Evolutionary conservation across 345 rosid species (phyloP).

Genomic region (Ceriops zippeliana): DNA sequence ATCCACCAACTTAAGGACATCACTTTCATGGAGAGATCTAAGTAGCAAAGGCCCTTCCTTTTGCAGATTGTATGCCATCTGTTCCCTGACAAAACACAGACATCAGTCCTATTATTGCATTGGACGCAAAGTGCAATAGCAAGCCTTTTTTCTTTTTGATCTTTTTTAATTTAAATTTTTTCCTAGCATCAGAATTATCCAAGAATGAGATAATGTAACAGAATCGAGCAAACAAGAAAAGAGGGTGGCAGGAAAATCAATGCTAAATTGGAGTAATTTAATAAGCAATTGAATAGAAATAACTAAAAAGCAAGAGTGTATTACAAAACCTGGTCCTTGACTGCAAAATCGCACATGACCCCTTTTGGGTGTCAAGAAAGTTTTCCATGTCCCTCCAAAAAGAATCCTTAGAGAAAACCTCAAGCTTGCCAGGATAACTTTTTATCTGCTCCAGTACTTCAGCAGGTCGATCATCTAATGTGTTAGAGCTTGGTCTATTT

Average conservation of each 20-base stretch:
- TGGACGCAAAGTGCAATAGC: neutral
- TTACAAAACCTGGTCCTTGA: conserved; percentile 62
- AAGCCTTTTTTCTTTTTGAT: neutral
- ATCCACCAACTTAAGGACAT: conserved; percentile 53
- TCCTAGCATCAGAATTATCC: neutral
- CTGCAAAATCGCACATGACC: conserved; percentile 41
- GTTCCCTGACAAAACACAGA: conserved; percentile 41
- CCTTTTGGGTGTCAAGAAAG: conserved; percentile 51
- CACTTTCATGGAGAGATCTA: conserved; percentile 37
- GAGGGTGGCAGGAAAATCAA: no score
- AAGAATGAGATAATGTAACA: no score
- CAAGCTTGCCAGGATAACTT: conserved; percentile 24
- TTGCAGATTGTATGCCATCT: conserved; percentile 50
- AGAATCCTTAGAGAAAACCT: conserved; percentile 36
- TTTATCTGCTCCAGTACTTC: conserved; percentile 22
- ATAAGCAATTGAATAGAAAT: no score
- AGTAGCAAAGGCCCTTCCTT: conserved; percentile 57
- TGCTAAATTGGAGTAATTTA: no score
- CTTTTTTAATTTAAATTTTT: neutral
- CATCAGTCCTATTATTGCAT: conserved; percentile 5
- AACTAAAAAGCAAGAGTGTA: neutral
- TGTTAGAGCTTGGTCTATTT: conserved; percentile 20
- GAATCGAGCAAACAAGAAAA: no score
- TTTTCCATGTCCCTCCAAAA: conserved; percentile 61
- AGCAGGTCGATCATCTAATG: conserved; percentile 26